These are phyloP conservation scores for Stachybotrys echinatus DNA, from an alignment of 2,329 filamentous ascomycete species.

Conservation along the genomic window DNA sequence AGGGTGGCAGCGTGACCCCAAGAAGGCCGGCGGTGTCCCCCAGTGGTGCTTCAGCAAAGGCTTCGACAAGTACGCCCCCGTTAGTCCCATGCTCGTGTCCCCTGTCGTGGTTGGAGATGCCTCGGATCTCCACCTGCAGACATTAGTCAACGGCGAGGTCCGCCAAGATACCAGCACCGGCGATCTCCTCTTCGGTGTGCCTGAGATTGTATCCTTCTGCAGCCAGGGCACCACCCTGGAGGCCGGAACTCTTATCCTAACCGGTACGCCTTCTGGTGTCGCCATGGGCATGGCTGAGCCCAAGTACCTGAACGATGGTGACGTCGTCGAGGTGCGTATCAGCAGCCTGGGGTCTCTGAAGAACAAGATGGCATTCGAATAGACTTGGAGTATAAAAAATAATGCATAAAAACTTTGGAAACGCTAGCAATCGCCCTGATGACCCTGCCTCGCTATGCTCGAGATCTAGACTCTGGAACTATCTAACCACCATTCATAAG, in stretches of 20 bases:
- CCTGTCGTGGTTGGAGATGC: conserved; percentile 22
- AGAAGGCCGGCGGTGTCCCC: conserved; percentile 26
- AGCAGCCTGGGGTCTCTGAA: conserved; percentile 23
- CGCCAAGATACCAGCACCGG: conserved; percentile 41
- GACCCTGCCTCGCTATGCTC: no score
- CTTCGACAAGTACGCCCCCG: conserved; percentile 49
- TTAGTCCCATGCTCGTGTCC: conserved; percentile 40
- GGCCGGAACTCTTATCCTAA: conserved; percentile 44
- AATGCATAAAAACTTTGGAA: not conserved
- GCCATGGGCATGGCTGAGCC: conserved; percentile 39
- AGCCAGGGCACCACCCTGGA: conserved; percentile 45
- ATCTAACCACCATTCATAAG: conserved; percentile 15
- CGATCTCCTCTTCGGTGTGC: conserved; percentile 44
- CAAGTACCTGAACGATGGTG: conserved; percentile 34
- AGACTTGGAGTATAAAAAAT: conserved; percentile 1
- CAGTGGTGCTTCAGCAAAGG: conserved; percentile 55
- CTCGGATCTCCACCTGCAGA: conserved; percentile 22
- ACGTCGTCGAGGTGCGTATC: conserved; percentile 38
- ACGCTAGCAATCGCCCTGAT: not conserved
- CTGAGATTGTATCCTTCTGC: conserved; percentile 39
- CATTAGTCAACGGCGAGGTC: conserved; percentile 43
- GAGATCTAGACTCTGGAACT: no score
- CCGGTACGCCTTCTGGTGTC: conserved; percentile 42
- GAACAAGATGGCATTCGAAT: conserved; percentile 33
- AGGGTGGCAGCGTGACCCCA: conserved; percentile 47